Percentiles rank a stretch among this genome's conserved stretches.
These are phyloP conservation scores for Colletotrichum navitas DNA, from an alignment of 2,329 filamentous ascomycete genomes.

Conservation along the genomic window DNA sequence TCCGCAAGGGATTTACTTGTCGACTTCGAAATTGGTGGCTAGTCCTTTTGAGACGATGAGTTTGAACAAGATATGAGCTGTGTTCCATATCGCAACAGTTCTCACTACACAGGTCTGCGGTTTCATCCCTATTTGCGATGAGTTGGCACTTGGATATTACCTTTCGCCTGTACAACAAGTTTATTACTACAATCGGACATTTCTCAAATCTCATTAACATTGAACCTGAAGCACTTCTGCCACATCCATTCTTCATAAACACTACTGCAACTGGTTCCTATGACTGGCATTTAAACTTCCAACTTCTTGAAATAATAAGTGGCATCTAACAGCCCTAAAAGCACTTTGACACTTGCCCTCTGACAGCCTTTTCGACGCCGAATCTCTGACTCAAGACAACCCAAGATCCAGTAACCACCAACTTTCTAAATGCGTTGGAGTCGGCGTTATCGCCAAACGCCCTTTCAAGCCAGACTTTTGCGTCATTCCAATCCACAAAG, in stretches of 20 bases:
- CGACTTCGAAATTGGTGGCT: not conserved
- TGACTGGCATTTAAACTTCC: not conserved
- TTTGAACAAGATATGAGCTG: not conserved
- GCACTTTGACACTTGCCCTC: not conserved
- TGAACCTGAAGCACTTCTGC: not conserved
- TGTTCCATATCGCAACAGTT: not conserved
- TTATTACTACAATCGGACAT: not conserved
- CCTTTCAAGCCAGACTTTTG: conserved; percentile 47
- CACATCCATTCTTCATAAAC: not conserved
- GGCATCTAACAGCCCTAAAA: not conserved
- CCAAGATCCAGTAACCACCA: conserved; percentile 27
- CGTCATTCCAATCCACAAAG: conserved; percentile 55
- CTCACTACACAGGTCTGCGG: not conserved
- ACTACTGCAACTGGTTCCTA: not conserved
- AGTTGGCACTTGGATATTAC: too few relatives aligned
- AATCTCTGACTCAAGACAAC: conserved; percentile 36
- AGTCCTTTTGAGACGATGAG: not conserved
- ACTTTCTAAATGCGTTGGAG: conserved; percentile 26
- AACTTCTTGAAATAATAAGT: rapidly evolving
- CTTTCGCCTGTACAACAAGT: not conserved
- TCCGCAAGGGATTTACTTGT: too few relatives aligned
- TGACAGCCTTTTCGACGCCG: conserved; percentile 19
- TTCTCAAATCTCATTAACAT: too few relatives aligned
- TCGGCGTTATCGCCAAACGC: conserved; percentile 56
- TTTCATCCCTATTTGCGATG: too few relatives aligned